phyloP scores from a whole-genome alignment of 371 early-diverging fungal species.

The Vairimorpha ceranae region DNA sequence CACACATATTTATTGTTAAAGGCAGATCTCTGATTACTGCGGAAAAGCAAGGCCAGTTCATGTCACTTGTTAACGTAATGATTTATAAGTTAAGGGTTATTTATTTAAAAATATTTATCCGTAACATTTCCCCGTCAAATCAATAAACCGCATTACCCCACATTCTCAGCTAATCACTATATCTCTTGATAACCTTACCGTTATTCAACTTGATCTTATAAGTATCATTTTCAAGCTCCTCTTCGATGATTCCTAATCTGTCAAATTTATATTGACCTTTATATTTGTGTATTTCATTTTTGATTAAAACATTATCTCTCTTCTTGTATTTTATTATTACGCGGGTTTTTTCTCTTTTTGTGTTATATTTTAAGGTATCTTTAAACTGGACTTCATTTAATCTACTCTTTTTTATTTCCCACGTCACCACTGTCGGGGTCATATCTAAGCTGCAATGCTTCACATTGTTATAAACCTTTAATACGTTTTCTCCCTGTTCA shows the following conservation, averaged over 20 bases:
- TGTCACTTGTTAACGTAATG: no score
- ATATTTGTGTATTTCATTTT: slow-evolving; percentile 9
- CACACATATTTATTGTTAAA: no score
- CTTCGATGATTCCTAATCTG: neutral
- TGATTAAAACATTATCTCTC: neutral
- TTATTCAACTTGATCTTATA: neutral
- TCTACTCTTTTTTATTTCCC: neutral
- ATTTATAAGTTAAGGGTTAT: no score
- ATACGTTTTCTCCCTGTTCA: neutral
- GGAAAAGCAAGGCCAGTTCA: no score
- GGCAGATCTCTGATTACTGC: no score
- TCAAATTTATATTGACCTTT: slow-evolving; percentile 9
- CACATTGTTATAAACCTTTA: neutral
- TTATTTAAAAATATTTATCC: no score
- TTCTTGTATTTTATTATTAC: neutral
- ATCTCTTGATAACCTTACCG: neutral
- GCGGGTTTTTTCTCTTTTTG: neutral
- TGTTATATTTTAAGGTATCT: neutral
- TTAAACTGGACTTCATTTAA: neutral
- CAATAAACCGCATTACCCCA: no score
- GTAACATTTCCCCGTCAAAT: no score
- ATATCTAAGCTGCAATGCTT: neutral
- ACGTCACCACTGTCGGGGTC: neutral
- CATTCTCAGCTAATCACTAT: slow-evolving; percentile 2
- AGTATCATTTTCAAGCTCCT: neutral